phyloP scores from a whole-genome alignment of 2,329 filamentous ascomycete species.

The Stagonosporopsis cucurbitacearum region DNA sequence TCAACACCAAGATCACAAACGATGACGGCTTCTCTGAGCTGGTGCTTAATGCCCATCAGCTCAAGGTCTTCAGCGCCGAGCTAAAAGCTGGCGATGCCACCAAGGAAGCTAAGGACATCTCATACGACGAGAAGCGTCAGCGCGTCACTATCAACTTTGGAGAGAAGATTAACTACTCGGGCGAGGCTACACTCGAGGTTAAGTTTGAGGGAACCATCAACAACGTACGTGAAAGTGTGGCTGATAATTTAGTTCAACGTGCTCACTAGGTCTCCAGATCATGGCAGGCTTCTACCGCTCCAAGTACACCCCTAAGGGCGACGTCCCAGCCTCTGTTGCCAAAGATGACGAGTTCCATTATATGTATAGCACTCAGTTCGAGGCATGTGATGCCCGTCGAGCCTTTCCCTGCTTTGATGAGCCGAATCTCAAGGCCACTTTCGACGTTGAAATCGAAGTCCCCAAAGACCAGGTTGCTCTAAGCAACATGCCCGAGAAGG shows the following conservation, averaged over 20 bases:
- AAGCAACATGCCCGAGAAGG: constrained; percentile 94
- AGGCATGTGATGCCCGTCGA: constrained; percentile 91
- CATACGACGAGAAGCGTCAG: constrained; percentile 84
- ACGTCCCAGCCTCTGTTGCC: constrained; percentile 78
- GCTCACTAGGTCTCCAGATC: constrained; percentile 31
- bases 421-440: constrained; percentile 94
- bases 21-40: constrained; percentile 71
- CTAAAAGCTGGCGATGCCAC: constrained; percentile 64
- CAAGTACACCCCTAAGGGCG: constrained; percentile 83
- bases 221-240: constrained; percentile 59
- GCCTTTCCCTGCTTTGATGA: constrained; percentile 99
- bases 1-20: constrained; percentile 75
- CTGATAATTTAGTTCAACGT: neutral
- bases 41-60: constrained; percentile 82
- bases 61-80: constrained; percentile 75
- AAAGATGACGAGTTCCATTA: constrained; percentile 69
- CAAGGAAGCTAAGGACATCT: constrained; percentile 69
- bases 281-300: constrained; percentile 95
- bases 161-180: constrained; percentile 70
- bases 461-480: constrained; percentile 86
- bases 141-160: constrained; percentile 80
- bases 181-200: constrained; percentile 71
- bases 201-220: constrained; percentile 84
- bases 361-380: constrained; percentile 94
- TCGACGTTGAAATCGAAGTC: constrained; percentile 91